Evolutionary conservation across 768 basidiomycete species (phyloP).

Genomic region (Mycena vulgaris): DNA sequence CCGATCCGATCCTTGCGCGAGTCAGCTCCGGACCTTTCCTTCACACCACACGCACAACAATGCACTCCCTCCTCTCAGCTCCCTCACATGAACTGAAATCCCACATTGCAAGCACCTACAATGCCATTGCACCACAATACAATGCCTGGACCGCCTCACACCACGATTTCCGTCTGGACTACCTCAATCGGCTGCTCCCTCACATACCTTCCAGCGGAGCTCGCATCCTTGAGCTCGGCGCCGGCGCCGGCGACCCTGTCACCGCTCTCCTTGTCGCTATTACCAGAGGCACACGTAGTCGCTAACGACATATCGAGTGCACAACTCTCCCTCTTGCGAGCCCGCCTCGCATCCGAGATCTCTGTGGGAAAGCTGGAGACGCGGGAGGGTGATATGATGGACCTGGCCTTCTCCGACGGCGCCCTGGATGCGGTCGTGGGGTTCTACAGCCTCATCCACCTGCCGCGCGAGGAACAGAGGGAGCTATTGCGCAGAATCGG

Average conservation of each 20-base stretch:
- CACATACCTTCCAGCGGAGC: constrained; percentile 9
- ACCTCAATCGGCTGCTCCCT: constrained; percentile 23
- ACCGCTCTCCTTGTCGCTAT: constrained; percentile 11
- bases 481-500: constrained; percentile 22
- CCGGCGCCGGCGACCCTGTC: constrained; percentile 24
- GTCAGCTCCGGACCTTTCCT: constrained; percentile 7
- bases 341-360: constrained; percentile 15
- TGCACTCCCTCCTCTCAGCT: constrained; percentile 22
- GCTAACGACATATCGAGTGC: constrained; percentile 20
- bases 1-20: background rate
- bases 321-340: constrained; percentile 22
- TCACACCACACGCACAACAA: constrained; percentile 17
- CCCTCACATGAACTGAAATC: constrained; percentile 23
- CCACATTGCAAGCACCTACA: constrained; percentile 20
- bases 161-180: constrained; percentile 16
- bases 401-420: constrained; percentile 16
- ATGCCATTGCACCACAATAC: constrained; percentile 21
- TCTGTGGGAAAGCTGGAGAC: constrained; percentile 20
- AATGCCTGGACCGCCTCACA: constrained; percentile 25
- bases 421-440: constrained; percentile 20
- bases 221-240: constrained; percentile 24
- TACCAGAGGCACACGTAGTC: constrained; percentile 17
- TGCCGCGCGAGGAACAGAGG: constrained; percentile 25
- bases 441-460: constrained; percentile 23
- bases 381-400: constrained; percentile 27